Evolutionary conservation across 345 rosid species (phyloP).

Genomic region (Dovyalis caffra): DNA sequence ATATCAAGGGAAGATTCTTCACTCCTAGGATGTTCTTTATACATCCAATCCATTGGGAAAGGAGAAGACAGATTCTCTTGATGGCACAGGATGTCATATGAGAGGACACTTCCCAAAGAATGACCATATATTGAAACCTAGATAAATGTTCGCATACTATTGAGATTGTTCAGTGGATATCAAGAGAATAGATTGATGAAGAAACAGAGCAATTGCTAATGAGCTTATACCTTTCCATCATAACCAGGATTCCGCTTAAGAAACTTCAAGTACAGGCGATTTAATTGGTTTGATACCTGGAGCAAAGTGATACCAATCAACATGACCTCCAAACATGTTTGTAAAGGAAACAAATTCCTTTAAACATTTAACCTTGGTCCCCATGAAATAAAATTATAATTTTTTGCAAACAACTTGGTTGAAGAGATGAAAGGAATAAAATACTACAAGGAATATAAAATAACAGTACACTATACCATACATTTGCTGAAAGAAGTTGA

Average conservation of each 20-base stretch:
- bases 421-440: neutral
- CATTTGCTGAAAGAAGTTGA: neutral
- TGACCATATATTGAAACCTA: slow-evolving; percentile 96
- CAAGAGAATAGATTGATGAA: slow-evolving; percentile 17
- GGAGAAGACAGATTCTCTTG: slow-evolving; percentile 81
- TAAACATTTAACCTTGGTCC: neutral
- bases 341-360: neutral
- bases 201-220: slow-evolving; percentile 12
- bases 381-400: neutral
- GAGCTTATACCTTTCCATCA: slow-evolving; percentile 76
- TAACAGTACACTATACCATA: neutral
- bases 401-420: neutral
- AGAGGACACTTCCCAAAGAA: slow-evolving; percentile 96
- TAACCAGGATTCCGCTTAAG: slow-evolving; percentile 86
- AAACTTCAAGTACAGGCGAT: slow-evolving; percentile 71
- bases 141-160: slow-evolving; percentile 2
- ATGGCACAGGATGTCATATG: slow-evolving; percentile 96
- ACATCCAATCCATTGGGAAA: slow-evolving; percentile 75
- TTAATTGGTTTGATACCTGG: slow-evolving; percentile 92
- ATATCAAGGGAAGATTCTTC: slow-evolving; percentile 34
- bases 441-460: neutral
- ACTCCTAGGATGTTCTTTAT: slow-evolving; percentile 43
- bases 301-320: slow-evolving; percentile 16
- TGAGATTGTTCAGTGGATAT: neutral
- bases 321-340: slow-evolving; percentile 15